These are phyloP conservation scores for Ceratocystis colombiana DNA, from an alignment of 2,329 filamentous ascomycete genomes.

Conservation along the genomic window DNA sequence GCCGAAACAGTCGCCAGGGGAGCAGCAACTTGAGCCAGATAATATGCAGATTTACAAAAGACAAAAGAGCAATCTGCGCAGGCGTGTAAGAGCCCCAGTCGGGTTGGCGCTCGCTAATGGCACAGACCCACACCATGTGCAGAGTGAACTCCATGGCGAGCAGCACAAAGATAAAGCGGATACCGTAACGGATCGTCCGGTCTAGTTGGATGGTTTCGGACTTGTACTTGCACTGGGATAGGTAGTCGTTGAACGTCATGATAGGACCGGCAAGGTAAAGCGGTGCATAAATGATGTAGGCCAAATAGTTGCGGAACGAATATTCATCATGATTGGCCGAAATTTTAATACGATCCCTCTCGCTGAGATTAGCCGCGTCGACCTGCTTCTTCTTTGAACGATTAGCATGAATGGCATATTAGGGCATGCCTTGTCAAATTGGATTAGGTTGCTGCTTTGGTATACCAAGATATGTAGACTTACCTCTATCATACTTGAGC, in stretches of 20 bases:
- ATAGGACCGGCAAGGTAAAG: conserved; percentile 90
- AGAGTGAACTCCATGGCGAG: conserved; percentile 84
- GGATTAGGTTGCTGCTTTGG: background rate
- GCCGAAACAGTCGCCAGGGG: conserved; percentile 94
- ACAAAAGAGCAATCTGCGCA: conserved; percentile 77
- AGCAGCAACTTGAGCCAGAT: conserved; percentile 97
- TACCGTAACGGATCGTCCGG: conserved; percentile 68
- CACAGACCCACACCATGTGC: conserved; percentile 87
- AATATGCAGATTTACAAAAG: conserved; percentile 90
- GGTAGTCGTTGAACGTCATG: conserved; percentile 95
- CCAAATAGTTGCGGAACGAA: conserved; percentile 75
- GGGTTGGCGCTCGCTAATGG: conserved; percentile 72
- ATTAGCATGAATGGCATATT: conserved; percentile 44
- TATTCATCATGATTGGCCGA: conserved; percentile 64
- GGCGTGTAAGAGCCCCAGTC: conserved; percentile 77
- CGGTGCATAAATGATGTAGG: conserved; percentile 82
- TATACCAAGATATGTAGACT: conserved; percentile 29
- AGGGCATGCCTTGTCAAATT: background rate
- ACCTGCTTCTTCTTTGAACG: conserved; percentile 89
- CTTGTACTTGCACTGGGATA: conserved; percentile 69
- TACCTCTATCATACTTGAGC: conserved; percentile 63
- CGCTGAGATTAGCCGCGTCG: conserved; percentile 75
- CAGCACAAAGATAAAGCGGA: conserved; percentile 71
- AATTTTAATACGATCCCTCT: conserved; percentile 72
- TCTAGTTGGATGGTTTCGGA: conserved; percentile 57